Conservation (phyloP, 805 yeast genomes). For the Diddensiella santjacobensis region DNA sequence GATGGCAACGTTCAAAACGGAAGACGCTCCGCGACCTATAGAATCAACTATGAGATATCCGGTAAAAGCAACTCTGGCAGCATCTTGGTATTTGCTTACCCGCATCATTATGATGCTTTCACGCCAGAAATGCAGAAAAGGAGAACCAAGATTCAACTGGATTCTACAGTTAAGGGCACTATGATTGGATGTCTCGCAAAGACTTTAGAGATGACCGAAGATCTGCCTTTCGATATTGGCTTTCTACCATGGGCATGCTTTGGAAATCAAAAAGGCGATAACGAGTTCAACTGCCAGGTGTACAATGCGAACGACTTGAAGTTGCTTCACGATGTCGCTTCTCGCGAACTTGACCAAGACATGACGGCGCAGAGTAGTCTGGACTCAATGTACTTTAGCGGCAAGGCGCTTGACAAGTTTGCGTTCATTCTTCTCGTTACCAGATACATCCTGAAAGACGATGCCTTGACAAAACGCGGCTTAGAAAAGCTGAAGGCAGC, state of each 20-base stretch:
- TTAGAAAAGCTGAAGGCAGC: conserved; percentile 63
- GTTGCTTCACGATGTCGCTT: conserved; percentile 43
- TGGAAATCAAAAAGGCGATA: conserved; percentile 11
- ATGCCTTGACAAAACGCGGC: conserved; percentile 45
- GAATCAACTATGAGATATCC: conserved; percentile 42
- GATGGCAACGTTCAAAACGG: conserved; percentile 40
- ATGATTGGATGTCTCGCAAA: conserved; percentile 36
- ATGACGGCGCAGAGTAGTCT: conserved; percentile 53
- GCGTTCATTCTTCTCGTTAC: conserved; percentile 75
- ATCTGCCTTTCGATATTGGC: conserved; percentile 41
- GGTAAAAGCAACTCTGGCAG: conserved; percentile 45
- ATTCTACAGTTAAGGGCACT: conserved; percentile 46
- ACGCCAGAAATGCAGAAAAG: conserved; percentile 23
- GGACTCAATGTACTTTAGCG: conserved; percentile 88
- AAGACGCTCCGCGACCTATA: conserved; percentile 47
- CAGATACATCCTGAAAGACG: conserved; percentile 58
- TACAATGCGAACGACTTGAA: conserved; percentile 2
- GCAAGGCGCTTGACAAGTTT: conserved; percentile 83
- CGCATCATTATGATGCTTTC: conserved; percentile 58
- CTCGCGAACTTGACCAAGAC: conserved; percentile 50
- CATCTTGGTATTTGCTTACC: conserved; percentile 57
- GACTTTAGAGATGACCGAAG: conserved; percentile 33
- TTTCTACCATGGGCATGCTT: conserved; percentile 55
- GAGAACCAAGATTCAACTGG: conserved; percentile 11
- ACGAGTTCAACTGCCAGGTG: neutral